These are phyloP conservation scores for Teunomyces cretensis DNA, from an alignment of 805 yeast species.

Conservation along the genomic window DNA sequence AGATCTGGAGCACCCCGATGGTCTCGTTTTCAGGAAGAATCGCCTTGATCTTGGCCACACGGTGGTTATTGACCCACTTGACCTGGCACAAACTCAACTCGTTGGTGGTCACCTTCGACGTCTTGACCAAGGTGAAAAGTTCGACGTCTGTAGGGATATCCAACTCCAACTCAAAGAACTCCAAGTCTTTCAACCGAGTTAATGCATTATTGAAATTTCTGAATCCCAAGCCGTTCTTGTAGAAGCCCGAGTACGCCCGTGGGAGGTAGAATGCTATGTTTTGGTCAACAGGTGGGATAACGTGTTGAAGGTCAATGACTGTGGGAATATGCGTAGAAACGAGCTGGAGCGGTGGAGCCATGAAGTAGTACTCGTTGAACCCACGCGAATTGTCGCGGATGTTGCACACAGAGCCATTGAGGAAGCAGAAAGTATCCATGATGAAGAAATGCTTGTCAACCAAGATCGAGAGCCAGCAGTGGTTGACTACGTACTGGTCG, in stretches of 20 bases:
- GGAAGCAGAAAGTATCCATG: slow-evolving; percentile 56
- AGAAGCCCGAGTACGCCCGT: slow-evolving; percentile 79
- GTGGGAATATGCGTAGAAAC: slow-evolving; percentile 87
- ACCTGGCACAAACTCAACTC: slow-evolving; percentile 74
- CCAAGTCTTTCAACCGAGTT: slow-evolving; percentile 70
- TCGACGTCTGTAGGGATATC: slow-evolving; percentile 72
- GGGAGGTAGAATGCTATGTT: slow-evolving; percentile 79
- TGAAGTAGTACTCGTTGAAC: slow-evolving; percentile 64
- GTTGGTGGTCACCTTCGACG: slow-evolving; percentile 46
- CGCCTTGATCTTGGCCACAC: slow-evolving; percentile 79
- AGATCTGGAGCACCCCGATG: slow-evolving; percentile 73
- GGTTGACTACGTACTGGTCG: slow-evolving; percentile 62
- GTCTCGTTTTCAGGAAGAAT: slow-evolving; percentile 66
- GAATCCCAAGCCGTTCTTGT: slow-evolving; percentile 56
- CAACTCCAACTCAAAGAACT: slow-evolving; percentile 75
- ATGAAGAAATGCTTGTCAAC: slow-evolving; percentile 78
- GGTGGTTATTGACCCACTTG: slow-evolving; percentile 59
- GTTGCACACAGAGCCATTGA: slow-evolving; percentile 30
- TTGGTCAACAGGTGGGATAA: slow-evolving; percentile 80
- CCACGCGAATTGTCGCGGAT: slow-evolving; percentile 19
- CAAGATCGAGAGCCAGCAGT: slow-evolving; percentile 83
- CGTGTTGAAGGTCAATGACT: slow-evolving; percentile 76
- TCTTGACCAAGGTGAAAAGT: slow-evolving; percentile 56
- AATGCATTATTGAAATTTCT: slow-evolving; percentile 72
- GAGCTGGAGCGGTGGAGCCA: slow-evolving; percentile 71